Conservation (phyloP, 2,329 filamentous ascomycete genomes). For the Atkinsonella hypoxylon region DNA sequence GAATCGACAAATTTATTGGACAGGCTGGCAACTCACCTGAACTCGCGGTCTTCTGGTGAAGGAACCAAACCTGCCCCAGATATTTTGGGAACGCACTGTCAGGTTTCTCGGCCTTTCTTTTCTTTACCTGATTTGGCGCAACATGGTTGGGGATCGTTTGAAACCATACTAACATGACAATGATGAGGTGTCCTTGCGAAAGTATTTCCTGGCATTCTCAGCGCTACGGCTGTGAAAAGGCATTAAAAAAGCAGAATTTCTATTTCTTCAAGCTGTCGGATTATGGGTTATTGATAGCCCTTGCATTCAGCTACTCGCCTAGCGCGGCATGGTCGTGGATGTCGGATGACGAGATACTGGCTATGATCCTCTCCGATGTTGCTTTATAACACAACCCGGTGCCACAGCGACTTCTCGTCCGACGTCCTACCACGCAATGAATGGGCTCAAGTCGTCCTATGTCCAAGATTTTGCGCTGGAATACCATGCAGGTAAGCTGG, state of each 20-base stretch:
- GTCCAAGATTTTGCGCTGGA: neutral
- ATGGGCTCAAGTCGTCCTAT: neutral
- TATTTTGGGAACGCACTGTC: constrained; percentile 55
- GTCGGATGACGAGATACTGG: neutral
- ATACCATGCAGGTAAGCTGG: neutral
- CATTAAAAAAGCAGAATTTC: neutral
- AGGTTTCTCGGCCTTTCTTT: constrained; percentile 15
- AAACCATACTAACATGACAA: neutral
- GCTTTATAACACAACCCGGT: neutral
- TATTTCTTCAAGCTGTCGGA: neutral
- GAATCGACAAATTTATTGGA: constrained; percentile 39
- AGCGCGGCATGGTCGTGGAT: neutral
- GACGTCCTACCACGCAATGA: neutral
- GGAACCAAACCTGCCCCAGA: constrained; percentile 54
- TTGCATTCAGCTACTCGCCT: neutral
- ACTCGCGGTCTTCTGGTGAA: constrained; percentile 49
- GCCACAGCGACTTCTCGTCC: neutral
- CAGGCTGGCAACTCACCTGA: constrained; percentile 40
- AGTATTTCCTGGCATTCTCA: neutral
- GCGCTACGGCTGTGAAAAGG: neutral
- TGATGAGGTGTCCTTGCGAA: neutral
- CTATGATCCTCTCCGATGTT: neutral
- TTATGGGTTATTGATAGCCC: neutral
- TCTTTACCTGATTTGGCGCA: neutral
- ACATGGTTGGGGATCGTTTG: neutral